Evolutionary conservation across 2,329 filamentous ascomycete genomes (phyloP), one percentile per base, ranked within the genome.

Genomic region (Fusarium napiforme): DNA sequence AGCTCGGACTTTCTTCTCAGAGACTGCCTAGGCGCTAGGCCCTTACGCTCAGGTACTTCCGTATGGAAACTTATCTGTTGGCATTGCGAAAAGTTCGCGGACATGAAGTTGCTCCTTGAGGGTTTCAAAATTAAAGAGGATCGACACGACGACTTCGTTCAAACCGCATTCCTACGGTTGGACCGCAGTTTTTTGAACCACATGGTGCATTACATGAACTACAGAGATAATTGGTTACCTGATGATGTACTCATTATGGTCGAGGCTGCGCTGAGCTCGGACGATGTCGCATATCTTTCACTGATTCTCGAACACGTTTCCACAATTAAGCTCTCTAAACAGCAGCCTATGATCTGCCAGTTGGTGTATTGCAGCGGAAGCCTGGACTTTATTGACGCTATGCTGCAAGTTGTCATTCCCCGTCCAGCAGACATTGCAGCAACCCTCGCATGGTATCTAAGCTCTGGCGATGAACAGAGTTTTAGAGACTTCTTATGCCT

Each of bases 1-100:
- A n/a, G 21, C 1, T n/a, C 9, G 8, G 15, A 42, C 1, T 11
- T 45, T 18, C 7, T 26, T 18, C 2, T 4, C 5, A 0, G 5
- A 23, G 15, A 43, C 8, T 36, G 34, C 2, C 16, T 36, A 18
- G 34, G 4, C 34, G 15, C 16, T 36, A 3, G 9, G 1, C 4
- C 3, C 15, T 9, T 36, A 9, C 15, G 0, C 1, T 8, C 9
- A 3, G 34, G 4, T 1, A 9, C 3, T 9, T 36, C 18, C 34
- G 16, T 36, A 0, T 39, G 37, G 37, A 39, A 39, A 7, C 0
- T 21, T 28, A 28, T 28, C 26, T 36, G 34, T 18, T 45, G 23
- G 23, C 23, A 45, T 5, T 45, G 42, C 12, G 23, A 45, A 7
- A 45, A 12, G 2, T 45, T 45, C 11, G 23, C 7, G 10, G 42